phyloP scores from a whole-genome alignment of 1,284 basidiomycete species.

The Sphaerobolus stellatus region DNA sequence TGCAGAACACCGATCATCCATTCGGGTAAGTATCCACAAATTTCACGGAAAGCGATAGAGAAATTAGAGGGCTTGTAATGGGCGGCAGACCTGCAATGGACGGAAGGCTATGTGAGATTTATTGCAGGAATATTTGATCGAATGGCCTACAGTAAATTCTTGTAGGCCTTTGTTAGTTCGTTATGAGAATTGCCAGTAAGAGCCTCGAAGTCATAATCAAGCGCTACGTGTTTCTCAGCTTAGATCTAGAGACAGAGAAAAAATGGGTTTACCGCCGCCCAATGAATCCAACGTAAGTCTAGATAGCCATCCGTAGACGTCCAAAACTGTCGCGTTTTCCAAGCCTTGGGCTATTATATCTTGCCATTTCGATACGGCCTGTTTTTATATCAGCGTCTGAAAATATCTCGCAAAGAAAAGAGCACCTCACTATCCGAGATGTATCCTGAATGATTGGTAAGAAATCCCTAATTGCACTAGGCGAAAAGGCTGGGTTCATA shows the following conservation, averaged over 20 bases:
- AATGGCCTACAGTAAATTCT: not conserved
- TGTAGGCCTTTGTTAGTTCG: not conserved
- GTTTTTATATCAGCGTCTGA: not conserved
- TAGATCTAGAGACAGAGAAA: not conserved
- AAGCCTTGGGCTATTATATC: not conserved
- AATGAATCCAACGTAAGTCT: not conserved
- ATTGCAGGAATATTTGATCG: not conserved
- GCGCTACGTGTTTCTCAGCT: not conserved
- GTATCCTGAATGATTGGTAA: not conserved
- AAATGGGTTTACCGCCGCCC: not conserved
- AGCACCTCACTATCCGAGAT: not conserved
- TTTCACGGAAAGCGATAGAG: not conserved
- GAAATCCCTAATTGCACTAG: not conserved
- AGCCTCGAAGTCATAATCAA: not conserved
- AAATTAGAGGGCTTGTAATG: not conserved
- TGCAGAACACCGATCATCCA: not conserved
- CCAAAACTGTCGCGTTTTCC: not conserved
- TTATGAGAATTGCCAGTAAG: not conserved
- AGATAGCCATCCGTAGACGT: not conserved
- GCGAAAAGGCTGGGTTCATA: not conserved
- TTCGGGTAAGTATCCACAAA: not conserved
- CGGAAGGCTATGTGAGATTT: not conserved
- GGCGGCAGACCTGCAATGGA: not conserved
- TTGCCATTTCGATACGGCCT: not conserved
- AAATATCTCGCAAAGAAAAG: not conserved